phyloP scores from a whole-genome alignment of 2,329 filamentous ascomycete genomes.

The Coniochaeta sp. region DNA sequence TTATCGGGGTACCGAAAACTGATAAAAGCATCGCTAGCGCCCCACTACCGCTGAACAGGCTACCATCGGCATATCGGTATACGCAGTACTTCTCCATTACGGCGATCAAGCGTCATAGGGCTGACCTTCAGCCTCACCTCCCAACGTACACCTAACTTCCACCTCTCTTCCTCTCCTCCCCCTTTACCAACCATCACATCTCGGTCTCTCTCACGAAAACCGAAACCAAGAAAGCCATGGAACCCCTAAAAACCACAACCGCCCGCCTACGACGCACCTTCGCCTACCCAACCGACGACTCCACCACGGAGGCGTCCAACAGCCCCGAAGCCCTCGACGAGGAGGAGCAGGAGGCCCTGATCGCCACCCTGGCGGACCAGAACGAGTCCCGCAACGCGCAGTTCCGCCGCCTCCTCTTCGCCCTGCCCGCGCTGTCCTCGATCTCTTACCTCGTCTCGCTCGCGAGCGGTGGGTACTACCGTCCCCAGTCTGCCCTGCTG shows the following conservation, averaged over 20 bases:
- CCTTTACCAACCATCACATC: too few species aligned
- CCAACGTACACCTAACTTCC: too few species aligned
- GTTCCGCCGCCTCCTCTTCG: constrained; percentile 51
- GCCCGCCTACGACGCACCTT: constrained; percentile 71
- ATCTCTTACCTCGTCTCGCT: constrained; percentile 47
- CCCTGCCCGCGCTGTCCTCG: constrained; percentile 48
- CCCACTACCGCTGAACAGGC: background rate
- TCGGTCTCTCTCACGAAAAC: background rate
- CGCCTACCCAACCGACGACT: constrained; percentile 59
- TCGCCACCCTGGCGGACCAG: constrained; percentile 43
- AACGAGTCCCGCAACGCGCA: constrained; percentile 52
- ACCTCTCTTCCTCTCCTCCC: background rate
- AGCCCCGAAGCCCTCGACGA: constrained; percentile 64
- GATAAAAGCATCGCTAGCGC: background rate
- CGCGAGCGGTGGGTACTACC: constrained; percentile 18
- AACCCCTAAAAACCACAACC: constrained; percentile 20
- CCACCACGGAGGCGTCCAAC: constrained; percentile 34
- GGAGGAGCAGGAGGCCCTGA: constrained; percentile 64
- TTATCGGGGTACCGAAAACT: background rate
- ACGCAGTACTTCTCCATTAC: too few species aligned
- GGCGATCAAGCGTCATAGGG: constrained; percentile 4
- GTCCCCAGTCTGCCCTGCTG: constrained; percentile 40
- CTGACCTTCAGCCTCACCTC: constrained; percentile 4
- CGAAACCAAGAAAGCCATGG: background rate
- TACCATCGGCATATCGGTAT: background rate